Evolutionary conservation across 2,329 filamentous ascomycete species (phyloP).

Genomic region (Xylariaceae sp.): DNA sequence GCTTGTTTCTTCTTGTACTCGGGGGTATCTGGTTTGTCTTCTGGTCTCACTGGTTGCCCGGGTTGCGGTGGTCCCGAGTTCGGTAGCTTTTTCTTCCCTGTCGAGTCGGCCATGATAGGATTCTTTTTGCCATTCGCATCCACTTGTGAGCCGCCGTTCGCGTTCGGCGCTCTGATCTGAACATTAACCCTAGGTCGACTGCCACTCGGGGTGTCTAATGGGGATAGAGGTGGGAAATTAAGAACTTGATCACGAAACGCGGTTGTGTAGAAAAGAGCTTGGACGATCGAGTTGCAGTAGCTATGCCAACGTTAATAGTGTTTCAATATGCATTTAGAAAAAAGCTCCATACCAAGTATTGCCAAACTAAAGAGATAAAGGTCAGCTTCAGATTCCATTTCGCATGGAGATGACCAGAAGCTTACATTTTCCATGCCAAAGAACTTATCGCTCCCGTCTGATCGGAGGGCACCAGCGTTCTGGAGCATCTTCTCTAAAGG

Average conservation of each 20-base stretch:
- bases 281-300: conserved; percentile 98
- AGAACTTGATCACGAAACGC: conserved; percentile 93
- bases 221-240: conserved; percentile 79
- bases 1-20: conserved; percentile 99
- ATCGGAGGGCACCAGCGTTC: conserved; percentile 78
- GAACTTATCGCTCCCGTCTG: conserved; percentile 95
- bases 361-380: conserved; percentile 71
- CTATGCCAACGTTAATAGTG: conserved; percentile 54
- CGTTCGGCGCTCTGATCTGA: conserved; percentile 61
- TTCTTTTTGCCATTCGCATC: conserved; percentile 57
- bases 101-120: conserved; percentile 61
- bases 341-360: conserved; percentile 80
- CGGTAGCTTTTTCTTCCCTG: conserved; percentile 61
- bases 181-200: conserved; percentile 62
- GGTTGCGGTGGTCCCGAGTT: conserved; percentile 60
- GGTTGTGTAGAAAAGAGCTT: conserved; percentile 94
- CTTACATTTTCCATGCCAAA: conserved; percentile 96
- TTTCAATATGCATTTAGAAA: conserved; percentile 13
- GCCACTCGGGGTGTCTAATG: conserved; percentile 72
- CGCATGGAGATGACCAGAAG: conserved; percentile 17
- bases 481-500: conserved; percentile 77
- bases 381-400: conserved; percentile 43
- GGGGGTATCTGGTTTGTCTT: conserved; percentile 92
- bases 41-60: conserved; percentile 67
- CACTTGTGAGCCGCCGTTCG: conserved; percentile 54